Base-by-base conservation (phyloP, 208 protist species). In the Phytomonas serpens region DNA sequence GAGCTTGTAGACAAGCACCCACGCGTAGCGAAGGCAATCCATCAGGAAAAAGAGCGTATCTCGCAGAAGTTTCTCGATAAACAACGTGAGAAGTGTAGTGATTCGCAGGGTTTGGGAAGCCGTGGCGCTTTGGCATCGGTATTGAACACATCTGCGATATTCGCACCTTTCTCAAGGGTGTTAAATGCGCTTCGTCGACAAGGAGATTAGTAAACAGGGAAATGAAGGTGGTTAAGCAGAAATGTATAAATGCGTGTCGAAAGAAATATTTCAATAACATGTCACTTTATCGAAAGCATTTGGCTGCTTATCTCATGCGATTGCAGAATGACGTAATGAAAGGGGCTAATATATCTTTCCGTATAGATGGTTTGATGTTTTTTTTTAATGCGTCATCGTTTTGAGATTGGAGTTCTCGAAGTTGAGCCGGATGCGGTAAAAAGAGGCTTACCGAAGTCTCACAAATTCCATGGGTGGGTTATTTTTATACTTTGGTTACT, bases 91-190 rank as follows among this genome's bases (percentile, higher is more conserved):
- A 57, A 27, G 47, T 27, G 47, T 9, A 23, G 27, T 57, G 16
- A 57, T 9, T 57, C 16, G 27, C 23, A 57, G 5, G 16, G 47
- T 6, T 57, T 57, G 4, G 47, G 23, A 23, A 19, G 27, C 47
- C 47, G 11, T 57, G 19, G 19, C 10, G 47, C 27, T 57, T 57
- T 23, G 23, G 19, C 19, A 6, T 19, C 47, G 27, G 47, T 57
- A 27, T 57, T 57, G 47, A 19, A 57, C 1, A 9, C 47, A 27
- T 57, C 47, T 57, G 47, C 47, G 27, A 19, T 57, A 19, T 57
- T 57, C 27, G 47, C 47, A 57, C 47, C 47, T 57, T 57, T 57
- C 47, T 57, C 47, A 57, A 57, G 19, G 47, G 47, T 57, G 19
- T 11, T 57, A 57, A 57, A 57, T 57, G 19, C 47, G 23, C 47